These are phyloP conservation scores for Chrysopogon serrulatus DNA, from an alignment of 176 grass and related monocot species.

Conservation along the genomic window DNA sequence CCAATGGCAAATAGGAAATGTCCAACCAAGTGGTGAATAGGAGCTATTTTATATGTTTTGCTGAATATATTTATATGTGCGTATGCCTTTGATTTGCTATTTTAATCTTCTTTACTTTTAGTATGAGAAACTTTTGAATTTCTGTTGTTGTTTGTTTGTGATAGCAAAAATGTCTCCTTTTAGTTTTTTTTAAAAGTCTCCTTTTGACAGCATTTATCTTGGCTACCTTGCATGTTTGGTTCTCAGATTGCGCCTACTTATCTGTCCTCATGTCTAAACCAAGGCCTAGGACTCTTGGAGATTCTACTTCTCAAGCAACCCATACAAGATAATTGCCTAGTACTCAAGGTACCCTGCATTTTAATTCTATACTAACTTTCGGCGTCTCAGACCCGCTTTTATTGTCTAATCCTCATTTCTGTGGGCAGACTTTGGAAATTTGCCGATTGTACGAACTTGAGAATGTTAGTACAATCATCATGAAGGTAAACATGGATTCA, in stretches of 20 bases:
- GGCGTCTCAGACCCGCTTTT: background rate
- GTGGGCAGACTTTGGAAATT: constrained; percentile 88
- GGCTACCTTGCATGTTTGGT: constrained; percentile 39
- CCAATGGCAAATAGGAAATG: background rate
- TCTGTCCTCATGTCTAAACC: constrained; percentile 83
- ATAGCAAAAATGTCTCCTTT: background rate
- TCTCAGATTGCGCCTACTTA: constrained; percentile 91
- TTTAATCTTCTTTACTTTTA: background rate
- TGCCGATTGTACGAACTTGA: constrained; percentile 82
- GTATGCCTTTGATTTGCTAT: background rate
- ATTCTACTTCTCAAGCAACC: constrained; percentile 89
- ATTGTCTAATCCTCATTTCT: constrained; percentile 26
- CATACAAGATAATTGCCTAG: constrained; percentile 58
- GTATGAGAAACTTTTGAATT: background rate
- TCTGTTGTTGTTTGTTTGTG: constrained; percentile 9
- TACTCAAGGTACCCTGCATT: constrained; percentile 72
- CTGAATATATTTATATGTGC: constrained; percentile 3
- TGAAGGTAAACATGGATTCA: constrained; percentile 68
- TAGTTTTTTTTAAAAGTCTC: background rate
- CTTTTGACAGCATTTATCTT: constrained; percentile 7
- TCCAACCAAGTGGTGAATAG: background rate
- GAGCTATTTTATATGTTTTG: constrained; percentile 6
- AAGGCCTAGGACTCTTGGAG: constrained; percentile 84
- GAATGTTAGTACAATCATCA: constrained; percentile 68
- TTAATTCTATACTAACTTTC: constrained; percentile 20